Evolutionary conservation across 2,329 filamentous ascomycete species (phyloP), one percentile per base, ranked within the genome.

Genomic region (Cladobotryum protrusum): DNA sequence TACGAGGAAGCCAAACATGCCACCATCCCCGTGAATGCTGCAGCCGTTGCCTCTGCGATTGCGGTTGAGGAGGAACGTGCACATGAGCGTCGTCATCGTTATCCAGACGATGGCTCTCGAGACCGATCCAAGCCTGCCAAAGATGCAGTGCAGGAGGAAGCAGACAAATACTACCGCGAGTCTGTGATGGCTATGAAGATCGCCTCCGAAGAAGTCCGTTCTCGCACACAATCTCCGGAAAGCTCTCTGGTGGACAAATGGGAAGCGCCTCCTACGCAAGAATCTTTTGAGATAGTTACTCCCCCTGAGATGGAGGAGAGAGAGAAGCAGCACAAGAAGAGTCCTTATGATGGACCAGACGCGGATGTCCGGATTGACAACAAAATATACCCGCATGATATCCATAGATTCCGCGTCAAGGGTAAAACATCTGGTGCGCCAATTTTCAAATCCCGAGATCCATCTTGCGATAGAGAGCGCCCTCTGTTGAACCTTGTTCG

Each of bases 321-420:
- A 49, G 65, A 64, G 2, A 58, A 64, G 11, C 34, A 52, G 12
- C 47, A 54, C 4, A 70, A 72, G 37, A 76, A 75, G 63, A 74
- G 71, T 48, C 73, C 65, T 8, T 85, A 78, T 50, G 78, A 77
- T 54, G 76, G 66, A 7, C 82, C 82, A 2, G 72, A 85, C 58
- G 82, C 82, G n/a, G 82, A 85, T 61, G 80, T 85, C 47, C 71
- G 69, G 46, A 77, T 83, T 52, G 81, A 85, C 60, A 76, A 82
- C 57, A 66, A 77, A 52, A 72, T 84, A 53, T 70, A 73, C 47
- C 82, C 82, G 5, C 63, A 63, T 37, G 76, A 83, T 29, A 63
- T 81, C 48, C 54, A 64, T 51, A 63, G 61, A 40, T 69, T 73
- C 60, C 57, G 63, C 9, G 57, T 63, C 15, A 54, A 43, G 15